Percentiles rank a stretch among this genome's conserved stretches.
Evolutionary conservation across 2,329 filamentous ascomycete species (phyloP).

Genomic region (Lithohypha guttulata): DNA sequence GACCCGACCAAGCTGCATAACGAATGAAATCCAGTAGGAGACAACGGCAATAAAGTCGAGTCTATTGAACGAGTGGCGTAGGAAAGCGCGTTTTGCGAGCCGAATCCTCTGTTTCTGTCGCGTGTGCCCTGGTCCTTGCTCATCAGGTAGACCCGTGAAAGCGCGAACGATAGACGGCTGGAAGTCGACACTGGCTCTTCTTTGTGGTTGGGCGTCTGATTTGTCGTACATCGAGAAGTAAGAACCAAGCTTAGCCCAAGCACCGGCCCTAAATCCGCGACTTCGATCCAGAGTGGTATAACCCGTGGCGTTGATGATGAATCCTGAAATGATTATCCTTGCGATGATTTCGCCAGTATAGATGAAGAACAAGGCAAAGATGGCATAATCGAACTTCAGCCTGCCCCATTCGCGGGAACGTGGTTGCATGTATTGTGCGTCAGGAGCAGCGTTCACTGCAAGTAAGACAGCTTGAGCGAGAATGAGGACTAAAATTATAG

Average conservation of each 20-base stretch:
- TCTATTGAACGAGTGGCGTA: conserved; percentile 91
- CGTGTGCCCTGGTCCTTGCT: conserved; percentile 48
- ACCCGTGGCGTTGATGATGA: conserved; percentile 79
- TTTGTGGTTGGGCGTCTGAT: conserved; percentile 20
- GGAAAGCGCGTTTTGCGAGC: conserved; percentile 79
- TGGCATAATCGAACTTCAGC: conserved; percentile 59
- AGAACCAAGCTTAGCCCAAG: conserved; percentile 63
- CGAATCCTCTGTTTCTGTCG: conserved; percentile 72
- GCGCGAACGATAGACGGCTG: conserved; percentile 62
- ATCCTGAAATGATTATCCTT: conserved; percentile 83
- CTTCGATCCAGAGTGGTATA: conserved; percentile 83
- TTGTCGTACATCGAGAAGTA: conserved; percentile 69
- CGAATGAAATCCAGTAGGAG: conserved; percentile 89
- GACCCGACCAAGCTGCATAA: conserved; percentile 57
- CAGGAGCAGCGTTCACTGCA: conserved; percentile 62
- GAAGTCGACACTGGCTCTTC: conserved; percentile 24
- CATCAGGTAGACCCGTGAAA: conserved; percentile 58
- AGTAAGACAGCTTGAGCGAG: conserved; percentile 80
- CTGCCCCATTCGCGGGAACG: conserved; percentile 57
- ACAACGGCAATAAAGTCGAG: conserved; percentile 89
- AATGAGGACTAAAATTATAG: conserved; percentile 75
- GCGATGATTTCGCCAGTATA: conserved; percentile 80
- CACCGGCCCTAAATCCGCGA: conserved; percentile 60
- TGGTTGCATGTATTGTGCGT: conserved; percentile 54
- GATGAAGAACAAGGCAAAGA: conserved; percentile 73